These are phyloP conservation scores for Wilcoxina mikolae DNA, from an alignment of 495 filamentous ascomycete species.

Conservation along the genomic window DNA sequence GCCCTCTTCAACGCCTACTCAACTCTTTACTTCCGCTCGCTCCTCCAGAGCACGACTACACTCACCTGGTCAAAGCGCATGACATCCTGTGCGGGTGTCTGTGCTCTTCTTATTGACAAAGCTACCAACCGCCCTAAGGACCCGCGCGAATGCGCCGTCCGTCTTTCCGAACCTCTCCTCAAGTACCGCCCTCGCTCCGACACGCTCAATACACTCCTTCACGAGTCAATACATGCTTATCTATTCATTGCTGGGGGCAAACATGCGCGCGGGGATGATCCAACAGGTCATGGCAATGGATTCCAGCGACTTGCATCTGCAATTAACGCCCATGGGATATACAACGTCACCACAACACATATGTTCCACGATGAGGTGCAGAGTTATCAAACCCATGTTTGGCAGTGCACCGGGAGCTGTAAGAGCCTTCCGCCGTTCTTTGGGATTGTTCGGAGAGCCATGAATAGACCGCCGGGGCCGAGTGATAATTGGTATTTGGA, in stretches of 20 bases:
- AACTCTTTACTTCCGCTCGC: conserved; percentile 3
- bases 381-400: conserved; percentile 8
- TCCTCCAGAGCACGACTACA: neutral
- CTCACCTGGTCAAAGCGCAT: conserved; percentile 2
- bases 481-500: conserved; percentile 6
- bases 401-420: conserved; percentile 9
- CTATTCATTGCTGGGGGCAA: conserved; percentile 8
- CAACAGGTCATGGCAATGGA: conserved; percentile 6
- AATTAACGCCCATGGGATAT: conserved; percentile 7
- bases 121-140: neutral
- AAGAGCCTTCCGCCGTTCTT: conserved; percentile 3
- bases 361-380: conserved; percentile 9
- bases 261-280: conserved; percentile 9
- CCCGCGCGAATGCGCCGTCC: neutral
- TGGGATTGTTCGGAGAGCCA: conserved; percentile 5
- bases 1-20: conserved; percentile 2
- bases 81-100: neutral
- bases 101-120: neutral
- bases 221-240: conserved; percentile 10
- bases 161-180: conserved; percentile 9
- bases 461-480: conserved; percentile 9
- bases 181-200: conserved; percentile 7
- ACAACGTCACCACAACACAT: conserved; percentile 3
- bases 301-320: conserved; percentile 3
- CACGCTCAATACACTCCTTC: conserved; percentile 7